Evolutionary conservation across 495 filamentous ascomycete genomes (phyloP), one percentile per base, ranked within the genome.

Genomic region (Lasiosphaeria hispida): DNA sequence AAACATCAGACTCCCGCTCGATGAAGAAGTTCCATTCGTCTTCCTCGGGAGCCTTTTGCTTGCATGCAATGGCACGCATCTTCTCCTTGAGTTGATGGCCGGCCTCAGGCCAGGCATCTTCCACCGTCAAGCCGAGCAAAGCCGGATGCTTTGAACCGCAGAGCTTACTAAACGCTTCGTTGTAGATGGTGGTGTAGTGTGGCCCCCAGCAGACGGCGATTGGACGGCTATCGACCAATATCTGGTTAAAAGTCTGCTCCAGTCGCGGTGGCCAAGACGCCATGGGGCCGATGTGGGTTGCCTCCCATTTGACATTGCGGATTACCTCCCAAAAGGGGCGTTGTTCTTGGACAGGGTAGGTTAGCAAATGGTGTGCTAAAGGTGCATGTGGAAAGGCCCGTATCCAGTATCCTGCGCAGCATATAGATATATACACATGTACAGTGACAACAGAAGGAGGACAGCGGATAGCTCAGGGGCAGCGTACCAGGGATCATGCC

Each of bases 201-300:
- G 70, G 55, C 7, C 77, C 75, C 76, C 76, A 78, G 41, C 73
- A 80, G 44, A 75, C 49, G 52, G 84, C 84, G 13, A 84, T 82
- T 10, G 85, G 85, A 61, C 86, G 81, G 35, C 85, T 85, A 62
- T 80, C 81, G 15, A 79, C 83, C 74, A 88, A 83, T 52, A 87
- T 81, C 15, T 85, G 70, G 58, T 81, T 80, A 59, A 80, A 77
- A 69, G 85, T 86, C 51, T 80, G 75, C 36, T 84, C 72, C 14
- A 88, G 70, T 54, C 82, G 78, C 30, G 72, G 65, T 0, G 67
- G 66, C 85, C 85, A 88, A 18, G 60, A 63, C 18, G 82, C 76
- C 47, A 87, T 85, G 3, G 83, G 83, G 7, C 85, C 85, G 3
- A 87, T 71, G n/a, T 76, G 63, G 0, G 85, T 87, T 6, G 67